A percentile compares a stretch with the other conserved stretches of the same genome.
phyloP scores from a whole-genome alignment of 805 yeast genomes.

The Lipomyces sp. region DNA sequence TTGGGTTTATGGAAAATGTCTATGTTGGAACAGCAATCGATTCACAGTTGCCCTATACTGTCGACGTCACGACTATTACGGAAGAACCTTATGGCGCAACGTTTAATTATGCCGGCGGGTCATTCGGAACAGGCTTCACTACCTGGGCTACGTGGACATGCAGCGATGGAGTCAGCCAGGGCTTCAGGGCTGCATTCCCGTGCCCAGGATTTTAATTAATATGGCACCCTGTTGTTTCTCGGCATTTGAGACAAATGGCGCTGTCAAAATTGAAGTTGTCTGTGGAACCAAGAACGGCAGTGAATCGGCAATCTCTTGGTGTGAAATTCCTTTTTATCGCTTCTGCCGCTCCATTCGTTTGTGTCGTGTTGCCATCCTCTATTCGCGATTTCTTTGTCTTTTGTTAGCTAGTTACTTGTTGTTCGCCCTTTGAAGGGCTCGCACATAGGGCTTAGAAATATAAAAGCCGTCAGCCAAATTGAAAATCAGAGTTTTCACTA shows the following conservation, averaged over 20 bases:
- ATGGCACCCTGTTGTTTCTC: not conserved
- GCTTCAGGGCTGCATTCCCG: conserved; percentile 1
- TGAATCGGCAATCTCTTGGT: not conserved
- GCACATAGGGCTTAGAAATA: not conserved
- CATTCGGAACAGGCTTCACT: not conserved
- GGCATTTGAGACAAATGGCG: not conserved
- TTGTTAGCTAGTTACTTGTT: not conserved
- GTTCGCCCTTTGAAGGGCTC: not conserved
- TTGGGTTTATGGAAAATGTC: not conserved
- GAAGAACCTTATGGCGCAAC: conserved; percentile 1
- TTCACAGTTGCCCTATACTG: conserved; percentile 1
- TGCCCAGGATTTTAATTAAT: not conserved
- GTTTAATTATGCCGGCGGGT: conserved; percentile 1
- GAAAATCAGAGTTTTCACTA: too few species aligned
- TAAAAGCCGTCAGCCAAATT: too few species aligned
- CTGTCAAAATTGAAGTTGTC: not conserved
- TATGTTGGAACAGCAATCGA: conserved; percentile 2
- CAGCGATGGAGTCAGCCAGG: not conserved
- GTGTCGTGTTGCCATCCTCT: not conserved
- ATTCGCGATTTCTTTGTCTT: not conserved
- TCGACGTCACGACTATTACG: not conserved
- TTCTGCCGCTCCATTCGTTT: not conserved
- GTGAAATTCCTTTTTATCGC: not conserved
- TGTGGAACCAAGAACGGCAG: not conserved
- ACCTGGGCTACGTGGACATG: not conserved